phyloP scores from a whole-genome alignment of 164 flowering plant species.

The Vitis rotundifolia region DNA sequence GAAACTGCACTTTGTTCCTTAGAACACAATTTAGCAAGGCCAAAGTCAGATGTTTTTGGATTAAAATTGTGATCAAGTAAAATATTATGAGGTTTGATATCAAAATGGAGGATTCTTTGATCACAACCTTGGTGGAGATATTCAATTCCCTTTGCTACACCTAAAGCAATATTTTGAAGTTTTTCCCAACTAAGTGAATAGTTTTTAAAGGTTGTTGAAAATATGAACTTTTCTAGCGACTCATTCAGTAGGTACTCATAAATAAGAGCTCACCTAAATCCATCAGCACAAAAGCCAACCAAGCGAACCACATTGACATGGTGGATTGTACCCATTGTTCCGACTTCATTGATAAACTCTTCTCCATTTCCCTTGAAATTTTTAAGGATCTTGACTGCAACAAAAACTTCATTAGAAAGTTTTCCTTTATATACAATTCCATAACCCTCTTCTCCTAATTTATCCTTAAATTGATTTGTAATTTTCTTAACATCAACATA shows the following conservation, averaged over 20 bases:
- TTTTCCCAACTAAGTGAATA: conserved; percentile 21
- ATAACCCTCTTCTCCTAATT: conserved; percentile 24
- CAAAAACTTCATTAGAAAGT: conserved; percentile 15
- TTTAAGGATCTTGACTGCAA: conserved; percentile 27
- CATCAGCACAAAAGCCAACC: conserved; percentile 36
- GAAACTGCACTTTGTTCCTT: conserved; percentile 21
- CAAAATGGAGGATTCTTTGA: conserved; percentile 28
- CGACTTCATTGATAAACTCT: conserved; percentile 28
- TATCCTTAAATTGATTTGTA: conserved; percentile 14
- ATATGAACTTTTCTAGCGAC: conserved; percentile 25
- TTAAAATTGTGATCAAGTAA: conserved; percentile 13
- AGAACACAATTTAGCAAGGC: conserved; percentile 21
- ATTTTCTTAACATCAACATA: conserved; percentile 25
- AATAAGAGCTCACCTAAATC: conserved; percentile 26
- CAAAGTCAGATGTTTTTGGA: conserved; percentile 33
- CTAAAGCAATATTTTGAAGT: conserved; percentile 25
- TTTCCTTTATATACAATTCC: conserved; percentile 20
- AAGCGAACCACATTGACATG: conserved; percentile 34
- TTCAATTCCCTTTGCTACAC: conserved; percentile 29
- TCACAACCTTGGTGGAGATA: conserved; percentile 33
- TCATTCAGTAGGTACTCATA: conserved; percentile 32
- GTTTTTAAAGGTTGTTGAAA: background rate
- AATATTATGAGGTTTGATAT: no score
- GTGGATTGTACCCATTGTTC: conserved; percentile 24
- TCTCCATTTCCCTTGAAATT: conserved; percentile 17